Conservation (phyloP, 2,329 filamentous ascomycete genomes). For the Sporothrix brasiliensis region DNA sequence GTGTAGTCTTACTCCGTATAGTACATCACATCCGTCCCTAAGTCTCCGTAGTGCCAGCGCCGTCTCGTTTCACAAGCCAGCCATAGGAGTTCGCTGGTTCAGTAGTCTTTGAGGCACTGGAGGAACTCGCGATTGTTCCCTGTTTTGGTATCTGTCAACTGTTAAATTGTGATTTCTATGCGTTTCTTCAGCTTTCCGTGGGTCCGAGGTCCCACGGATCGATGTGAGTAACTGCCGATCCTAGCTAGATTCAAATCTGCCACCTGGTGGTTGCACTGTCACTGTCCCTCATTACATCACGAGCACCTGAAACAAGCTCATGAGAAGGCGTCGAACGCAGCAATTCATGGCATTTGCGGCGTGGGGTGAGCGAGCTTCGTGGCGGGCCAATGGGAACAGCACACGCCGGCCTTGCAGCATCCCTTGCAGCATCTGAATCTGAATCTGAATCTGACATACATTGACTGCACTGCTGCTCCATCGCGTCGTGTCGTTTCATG, state of each 20-base stretch:
- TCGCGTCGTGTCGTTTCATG: conserved; percentile 6
- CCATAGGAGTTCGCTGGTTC: no score
- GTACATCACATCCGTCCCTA: not conserved
- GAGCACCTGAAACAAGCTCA: conserved; percentile 20
- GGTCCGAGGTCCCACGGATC: not conserved
- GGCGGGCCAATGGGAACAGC: not conserved
- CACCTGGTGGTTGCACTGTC: not conserved
- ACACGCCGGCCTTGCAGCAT: conserved; percentile 1
- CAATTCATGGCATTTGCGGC: not conserved
- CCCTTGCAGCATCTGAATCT: conserved; percentile 5
- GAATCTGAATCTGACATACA: conserved; percentile 11
- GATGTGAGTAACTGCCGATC: conserved; percentile 15
- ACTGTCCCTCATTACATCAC: not conserved
- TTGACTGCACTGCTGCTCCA: not conserved
- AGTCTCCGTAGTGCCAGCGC: conserved; percentile 6
- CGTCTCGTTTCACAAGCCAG: conserved; percentile 22
- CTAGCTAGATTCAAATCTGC: not conserved
- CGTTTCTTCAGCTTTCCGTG: conserved; percentile 21
- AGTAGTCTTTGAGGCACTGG: not conserved
- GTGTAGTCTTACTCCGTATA: no score
- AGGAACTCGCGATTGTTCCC: not conserved
- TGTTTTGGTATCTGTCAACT: not conserved
- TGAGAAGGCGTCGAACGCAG: conserved; percentile 23
- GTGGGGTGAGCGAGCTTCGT: not conserved
- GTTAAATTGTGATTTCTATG: not conserved